Base-by-base conservation (phyloP, 1,284 basidiomycete species). In the Rhodotorula sp. region DNA sequence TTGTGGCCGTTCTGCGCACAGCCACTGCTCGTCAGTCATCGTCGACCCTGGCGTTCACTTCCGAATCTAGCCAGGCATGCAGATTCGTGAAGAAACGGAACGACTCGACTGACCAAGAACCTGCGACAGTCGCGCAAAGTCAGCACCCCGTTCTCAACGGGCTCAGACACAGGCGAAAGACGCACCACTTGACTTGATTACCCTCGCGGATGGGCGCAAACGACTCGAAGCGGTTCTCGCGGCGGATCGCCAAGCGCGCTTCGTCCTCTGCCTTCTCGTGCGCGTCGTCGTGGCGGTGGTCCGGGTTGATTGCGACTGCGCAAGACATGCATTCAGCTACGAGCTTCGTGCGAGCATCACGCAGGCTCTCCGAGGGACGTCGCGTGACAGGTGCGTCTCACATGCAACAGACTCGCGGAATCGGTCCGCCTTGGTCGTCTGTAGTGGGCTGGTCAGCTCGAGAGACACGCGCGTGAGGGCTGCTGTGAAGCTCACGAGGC, bases 141-240 rank as follows among this genome's bases (percentile, higher is more conserved):
- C 53, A 48, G n/a, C 14, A 58, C 21, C 25, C 27, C 49, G 7
- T 9, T 27, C 42, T 25, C 2, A 23, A 3, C 34, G 4, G 7
- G 2, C 21, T 27, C 53, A 25, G 19, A 2, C 50, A 17, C 4
- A 23, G 21, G 2, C 7, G 21, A 12, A 9, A 23, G 19, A 48
- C 66, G 23, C 42, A 90, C 92, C 91, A 97, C 83, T 96, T 97
- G 60, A 92, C 90, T 61, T 86, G 84, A 80, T 95, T 95, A 21
- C 87, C 84, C 3, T 82, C 74, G 42, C 90, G 84, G 78, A 91
- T 85, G 17, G 82, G 84, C 0, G 93, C 92, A 81, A 97, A 98
- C 75, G 90, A 91, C 52, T 87, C 80, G 82, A 92, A 97, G 45
- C 93, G 87, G 83, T 97, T 94, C 89, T 57, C 56, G 8, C 46